These are phyloP conservation scores for Aurifilum marmelostoma DNA, from an alignment of 2,329 filamentous ascomycete genomes.

Conservation along the genomic window DNA sequence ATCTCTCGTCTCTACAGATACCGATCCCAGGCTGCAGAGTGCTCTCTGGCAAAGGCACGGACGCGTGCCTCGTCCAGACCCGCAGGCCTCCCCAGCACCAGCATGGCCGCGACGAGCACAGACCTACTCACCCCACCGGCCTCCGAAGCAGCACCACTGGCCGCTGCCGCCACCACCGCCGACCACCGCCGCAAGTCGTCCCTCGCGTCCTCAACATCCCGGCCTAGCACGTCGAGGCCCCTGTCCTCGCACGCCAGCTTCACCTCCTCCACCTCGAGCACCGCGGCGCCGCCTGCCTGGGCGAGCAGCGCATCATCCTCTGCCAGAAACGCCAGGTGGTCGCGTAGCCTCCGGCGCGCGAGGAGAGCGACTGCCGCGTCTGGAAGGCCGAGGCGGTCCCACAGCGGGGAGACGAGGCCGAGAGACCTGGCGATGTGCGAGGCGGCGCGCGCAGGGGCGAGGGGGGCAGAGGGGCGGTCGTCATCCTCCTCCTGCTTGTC, in stretches of 20 bases:
- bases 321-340: constrained; percentile 65
- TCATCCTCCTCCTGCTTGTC: no score
- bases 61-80: not conserved
- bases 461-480: constrained; percentile 13
- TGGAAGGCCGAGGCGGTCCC: constrained; percentile 50
- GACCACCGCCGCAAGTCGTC: constrained; percentile 51
- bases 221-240: constrained; percentile 60
- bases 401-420: constrained; percentile 50
- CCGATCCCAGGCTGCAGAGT: not conserved
- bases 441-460: constrained; percentile 23
- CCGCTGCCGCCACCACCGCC: not conserved
- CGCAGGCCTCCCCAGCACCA: not conserved
- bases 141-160: no score
- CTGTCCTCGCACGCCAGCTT: constrained; percentile 71
- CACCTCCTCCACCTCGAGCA: constrained; percentile 66
- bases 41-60: not conserved
- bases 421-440: constrained; percentile 49
- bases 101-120: not conserved
- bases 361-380: constrained; percentile 47
- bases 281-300: constrained; percentile 61
- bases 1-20: not conserved
- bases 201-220: constrained; percentile 62
- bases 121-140: not conserved
- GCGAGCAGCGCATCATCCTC: constrained; percentile 72
- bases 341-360: constrained; percentile 56